These are phyloP conservation scores for Diaporthe humulicola DNA, from an alignment of 2,329 filamentous ascomycete genomes.

Conservation along the genomic window DNA sequence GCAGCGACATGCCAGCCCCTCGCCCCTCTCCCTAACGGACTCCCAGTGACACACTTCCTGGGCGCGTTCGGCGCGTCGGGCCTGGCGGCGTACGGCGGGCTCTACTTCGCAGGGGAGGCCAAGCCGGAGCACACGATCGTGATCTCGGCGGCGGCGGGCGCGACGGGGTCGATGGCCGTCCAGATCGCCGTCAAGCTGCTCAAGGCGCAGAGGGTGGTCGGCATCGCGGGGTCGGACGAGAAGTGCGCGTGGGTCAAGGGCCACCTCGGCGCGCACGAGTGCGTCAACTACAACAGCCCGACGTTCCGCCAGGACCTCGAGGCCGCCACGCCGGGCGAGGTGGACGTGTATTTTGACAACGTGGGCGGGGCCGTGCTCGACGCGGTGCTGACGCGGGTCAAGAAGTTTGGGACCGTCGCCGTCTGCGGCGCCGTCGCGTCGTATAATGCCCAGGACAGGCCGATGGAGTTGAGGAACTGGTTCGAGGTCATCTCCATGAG, in stretches of 20 bases:
- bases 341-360: slow-evolving; percentile 66
- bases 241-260: slow-evolving; percentile 65
- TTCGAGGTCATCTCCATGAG: slow-evolving; percentile 57
- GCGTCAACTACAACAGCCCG: slow-evolving; percentile 66
- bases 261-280: slow-evolving; percentile 64
- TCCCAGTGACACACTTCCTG: slow-evolving; percentile 46
- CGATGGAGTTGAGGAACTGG: slow-evolving; percentile 55
- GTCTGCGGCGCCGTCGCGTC: slow-evolving; percentile 57
- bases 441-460: slow-evolving; percentile 53
- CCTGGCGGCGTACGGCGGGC: slow-evolving; percentile 61
- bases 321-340: slow-evolving; percentile 61
- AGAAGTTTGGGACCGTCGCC: slow-evolving; percentile 54
- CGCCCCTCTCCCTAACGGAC: slow-evolving; percentile 41
- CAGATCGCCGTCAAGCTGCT: slow-evolving; percentile 66
- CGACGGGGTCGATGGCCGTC: slow-evolving; percentile 61
- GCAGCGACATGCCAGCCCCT: slow-evolving; percentile 43
- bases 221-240: slow-evolving; percentile 64
- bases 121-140: slow-evolving; percentile 57
- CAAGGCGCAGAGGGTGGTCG: slow-evolving; percentile 61
- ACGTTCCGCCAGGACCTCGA: slow-evolving; percentile 61
- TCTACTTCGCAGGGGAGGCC: slow-evolving; percentile 51
- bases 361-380: slow-evolving; percentile 63
- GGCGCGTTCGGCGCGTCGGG: slow-evolving; percentile 48
- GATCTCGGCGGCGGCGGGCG: slow-evolving; percentile 61
- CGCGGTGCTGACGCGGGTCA: slow-evolving; percentile 57